Base-by-base conservation (phyloP, 176 grass and related monocot species). In the Juncus inflexus region DNA sequence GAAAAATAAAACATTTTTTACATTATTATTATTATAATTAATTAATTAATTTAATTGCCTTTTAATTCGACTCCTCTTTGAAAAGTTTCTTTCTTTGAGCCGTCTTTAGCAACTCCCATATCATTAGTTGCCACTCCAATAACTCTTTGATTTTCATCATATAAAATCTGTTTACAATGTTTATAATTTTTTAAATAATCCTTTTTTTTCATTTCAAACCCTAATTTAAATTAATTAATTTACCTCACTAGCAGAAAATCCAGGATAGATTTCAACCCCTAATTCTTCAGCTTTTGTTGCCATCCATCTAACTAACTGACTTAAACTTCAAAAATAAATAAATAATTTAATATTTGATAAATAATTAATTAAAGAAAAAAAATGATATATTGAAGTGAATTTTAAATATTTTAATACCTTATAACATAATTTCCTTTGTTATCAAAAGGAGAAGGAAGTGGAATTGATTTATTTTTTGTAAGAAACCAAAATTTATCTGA, bases 231-330 rank as follows among this genome's bases (percentile, higher is more conserved):
- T 47, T 47, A 6, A 47, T 47, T 59, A 42, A 71, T 71, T 43
- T 81, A 97, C 94, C 94, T 97, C 94, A 84, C 83, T 91, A 59
- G 88, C 94, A 77, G 94, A 84, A 89, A 97, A 97, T 79, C 94
- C 88, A 75, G 94, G 83, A 86, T 97, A 97, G 15, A 97, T 82
- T 91, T 97, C 94, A 74, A 97, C 88, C 61, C 88, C 94, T 55
- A 97, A 69, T 70, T 97, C 94, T 77, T 91, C 85, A 58, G 94
- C 94, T 69, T 91, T 97, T 42, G 59, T 12, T 43, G 88, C 85
- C 85, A 97, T 86, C 94, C 94, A 97, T 65, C 83, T 63, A 65
- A 97, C 85, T 56, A 91, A 56, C 58, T 97, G 83, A 52, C 85
- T 97, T 63, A 91, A 97, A 50, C 88, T 97, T 68, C 12, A 59